phyloP scores from a whole-genome alignment of 1,139 yeast species.

The Hanseniaspora sp. region DNA sequence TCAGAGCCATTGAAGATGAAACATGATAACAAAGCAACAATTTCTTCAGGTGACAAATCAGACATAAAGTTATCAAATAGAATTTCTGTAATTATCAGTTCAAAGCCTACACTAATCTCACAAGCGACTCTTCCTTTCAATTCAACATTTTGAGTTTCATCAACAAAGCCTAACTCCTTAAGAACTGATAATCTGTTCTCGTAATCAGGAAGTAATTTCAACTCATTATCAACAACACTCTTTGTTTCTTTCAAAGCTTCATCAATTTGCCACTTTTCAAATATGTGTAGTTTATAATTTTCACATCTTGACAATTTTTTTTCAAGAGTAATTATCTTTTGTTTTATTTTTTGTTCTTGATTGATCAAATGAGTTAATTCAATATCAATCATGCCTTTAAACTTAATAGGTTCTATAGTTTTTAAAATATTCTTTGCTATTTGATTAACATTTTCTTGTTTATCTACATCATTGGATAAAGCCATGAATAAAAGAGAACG shows the following conservation, averaged over 20 bases:
- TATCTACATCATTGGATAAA: slow-evolving; percentile 23
- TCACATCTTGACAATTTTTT: not conserved
- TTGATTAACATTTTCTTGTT: slow-evolving; percentile 35
- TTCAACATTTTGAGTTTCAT: slow-evolving; percentile 60
- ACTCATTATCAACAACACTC: slow-evolving; percentile 65
- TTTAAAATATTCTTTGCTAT: slow-evolving; percentile 36
- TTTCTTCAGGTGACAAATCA: slow-evolving; percentile 89
- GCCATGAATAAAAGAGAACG: slow-evolving; percentile 3
- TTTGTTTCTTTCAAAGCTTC: slow-evolving; percentile 36
- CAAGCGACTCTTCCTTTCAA: slow-evolving; percentile 81
- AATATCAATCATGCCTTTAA: slow-evolving; percentile 38
- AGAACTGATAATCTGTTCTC: slow-evolving; percentile 77
- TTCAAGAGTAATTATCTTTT: not conserved
- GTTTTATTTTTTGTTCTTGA: slow-evolving; percentile 36
- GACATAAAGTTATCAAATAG: slow-evolving; percentile 84
- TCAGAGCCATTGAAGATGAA: slow-evolving; percentile 87
- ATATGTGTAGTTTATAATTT: slow-evolving; percentile 5
- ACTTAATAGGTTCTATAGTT: slow-evolving; percentile 40
- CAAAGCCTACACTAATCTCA: slow-evolving; percentile 79
- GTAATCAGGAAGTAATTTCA: slow-evolving; percentile 85
- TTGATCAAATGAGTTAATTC: slow-evolving; percentile 41
- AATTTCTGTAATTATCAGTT: slow-evolving; percentile 75
- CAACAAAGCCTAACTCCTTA: slow-evolving; percentile 65
- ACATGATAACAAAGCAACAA: slow-evolving; percentile 80
- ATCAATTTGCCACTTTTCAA: slow-evolving; percentile 13